A percentile compares a stretch with the other conserved stretches of the same genome.
These are phyloP conservation scores for Penicillium alfredii DNA, from an alignment of 495 filamentous ascomycete genomes.

Conservation along the genomic window DNA sequence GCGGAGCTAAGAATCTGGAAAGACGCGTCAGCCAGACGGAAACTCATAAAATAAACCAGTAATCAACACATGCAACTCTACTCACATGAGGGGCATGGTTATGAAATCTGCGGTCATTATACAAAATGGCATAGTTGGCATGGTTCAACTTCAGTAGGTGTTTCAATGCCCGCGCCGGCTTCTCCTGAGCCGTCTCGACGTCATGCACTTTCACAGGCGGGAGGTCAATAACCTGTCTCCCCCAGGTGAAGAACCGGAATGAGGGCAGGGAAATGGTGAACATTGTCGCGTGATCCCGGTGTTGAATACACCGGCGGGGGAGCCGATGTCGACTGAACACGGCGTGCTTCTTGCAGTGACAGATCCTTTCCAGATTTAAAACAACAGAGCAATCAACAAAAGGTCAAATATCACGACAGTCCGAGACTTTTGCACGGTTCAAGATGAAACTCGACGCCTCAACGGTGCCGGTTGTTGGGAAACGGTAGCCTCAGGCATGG, in stretches of 20 bases:
- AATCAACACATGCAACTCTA: too few relatives aligned
- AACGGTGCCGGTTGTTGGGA: too few relatives aligned
- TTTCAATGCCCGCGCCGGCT: constrained; percentile 75
- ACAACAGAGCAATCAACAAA: too few relatives aligned
- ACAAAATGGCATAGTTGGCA: constrained; percentile 78
- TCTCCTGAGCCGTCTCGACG: constrained; percentile 72
- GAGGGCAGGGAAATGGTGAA: constrained; percentile 23
- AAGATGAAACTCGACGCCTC: too few relatives aligned
- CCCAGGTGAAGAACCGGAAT: constrained; percentile 14
- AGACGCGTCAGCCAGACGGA: constrained; percentile 16
- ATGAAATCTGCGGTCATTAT: constrained; percentile 68
- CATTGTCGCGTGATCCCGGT: constrained; percentile 14
- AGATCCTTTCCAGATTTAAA: too few relatives aligned
- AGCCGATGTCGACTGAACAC: too few relatives aligned
- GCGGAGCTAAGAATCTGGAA: constrained; percentile 65
- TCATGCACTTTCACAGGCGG: constrained; percentile 65
- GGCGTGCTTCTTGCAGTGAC: too few relatives aligned
- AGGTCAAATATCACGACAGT: too few relatives aligned
- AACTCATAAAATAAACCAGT: too few relatives aligned
- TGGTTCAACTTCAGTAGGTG: constrained; percentile 89
- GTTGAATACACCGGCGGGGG: too few relatives aligned
- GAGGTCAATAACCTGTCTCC: constrained; percentile 50
- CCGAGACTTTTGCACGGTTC: too few relatives aligned
- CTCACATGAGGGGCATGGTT: constrained; percentile 82
- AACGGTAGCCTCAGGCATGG: constrained; percentile 10